These are phyloP conservation scores for Agrocybe chaxingu DNA, from an alignment of 768 basidiomycete genomes.

Conservation along the genomic window DNA sequence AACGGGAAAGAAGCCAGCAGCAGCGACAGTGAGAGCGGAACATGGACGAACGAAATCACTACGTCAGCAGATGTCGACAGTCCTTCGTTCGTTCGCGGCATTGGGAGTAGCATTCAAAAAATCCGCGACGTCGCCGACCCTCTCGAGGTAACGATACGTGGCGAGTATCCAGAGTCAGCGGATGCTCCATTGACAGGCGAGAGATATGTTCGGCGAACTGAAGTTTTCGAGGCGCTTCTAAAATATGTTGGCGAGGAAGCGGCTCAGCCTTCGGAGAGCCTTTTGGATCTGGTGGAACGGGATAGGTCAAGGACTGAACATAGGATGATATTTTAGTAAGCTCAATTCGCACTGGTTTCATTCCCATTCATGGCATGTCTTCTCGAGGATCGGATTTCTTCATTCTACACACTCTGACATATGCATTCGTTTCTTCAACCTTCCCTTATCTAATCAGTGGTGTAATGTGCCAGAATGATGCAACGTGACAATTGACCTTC, in stretches of 20 bases:
- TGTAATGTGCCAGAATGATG: too few species aligned
- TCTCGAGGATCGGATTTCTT: neutral
- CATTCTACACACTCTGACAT: too few species aligned
- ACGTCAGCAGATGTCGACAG: conserved; percentile 15
- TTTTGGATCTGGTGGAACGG: conserved; percentile 61
- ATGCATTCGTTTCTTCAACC: too few species aligned
- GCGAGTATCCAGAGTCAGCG: conserved; percentile 3
- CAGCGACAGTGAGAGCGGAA: conserved; percentile 18
- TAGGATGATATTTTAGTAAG: neutral
- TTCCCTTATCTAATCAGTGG: too few species aligned
- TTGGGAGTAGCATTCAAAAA: conserved; percentile 8
- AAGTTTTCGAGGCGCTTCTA: conserved; percentile 67
- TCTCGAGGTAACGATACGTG: conserved; percentile 14
- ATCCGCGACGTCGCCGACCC: conserved; percentile 28
- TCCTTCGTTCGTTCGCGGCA: conserved; percentile 7
- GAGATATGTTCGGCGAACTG: conserved; percentile 61
- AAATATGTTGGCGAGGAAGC: conserved; percentile 57
- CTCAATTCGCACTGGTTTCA: neutral
- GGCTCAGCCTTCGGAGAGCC: conserved; percentile 63
- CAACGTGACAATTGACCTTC: too few species aligned
- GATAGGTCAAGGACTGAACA: conserved; percentile 16
- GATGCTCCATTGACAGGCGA: conserved; percentile 32
- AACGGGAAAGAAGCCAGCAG: conserved; percentile 25
- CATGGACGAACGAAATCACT: conserved; percentile 39
- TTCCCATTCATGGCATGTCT: neutral